phyloP scores from a whole-genome alignment of 352 stramenopile species.

The Blastocystis sp. region DNA sequence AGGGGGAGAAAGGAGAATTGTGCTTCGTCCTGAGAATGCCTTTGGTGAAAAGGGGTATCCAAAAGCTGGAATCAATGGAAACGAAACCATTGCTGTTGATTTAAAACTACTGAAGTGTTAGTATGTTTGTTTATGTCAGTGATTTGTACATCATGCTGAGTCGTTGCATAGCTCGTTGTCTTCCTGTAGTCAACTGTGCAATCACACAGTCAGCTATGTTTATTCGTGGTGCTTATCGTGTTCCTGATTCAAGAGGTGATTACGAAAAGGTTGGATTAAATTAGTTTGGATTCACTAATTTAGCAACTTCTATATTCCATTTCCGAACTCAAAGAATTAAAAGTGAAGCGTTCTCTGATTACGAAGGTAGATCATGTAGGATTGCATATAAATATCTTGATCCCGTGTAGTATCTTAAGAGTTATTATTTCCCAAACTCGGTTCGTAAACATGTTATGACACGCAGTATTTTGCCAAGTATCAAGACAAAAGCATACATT shows the following conservation, averaged over 20 bases:
- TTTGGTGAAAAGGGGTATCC: constrained; percentile 44
- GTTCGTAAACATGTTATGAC: constrained; percentile 55
- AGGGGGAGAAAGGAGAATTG: constrained; percentile 38
- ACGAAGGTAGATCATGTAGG: constrained; percentile 21
- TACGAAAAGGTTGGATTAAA: not conserved
- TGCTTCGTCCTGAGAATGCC: constrained; percentile 56
- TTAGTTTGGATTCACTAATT: not conserved
- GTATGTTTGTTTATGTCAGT: not conserved
- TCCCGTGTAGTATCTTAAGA: constrained; percentile 7
- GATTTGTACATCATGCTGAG: constrained; percentile 30
- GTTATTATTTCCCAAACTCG: constrained; percentile 57
- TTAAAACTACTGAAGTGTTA: constrained; percentile 29
- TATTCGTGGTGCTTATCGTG: constrained; percentile 14
- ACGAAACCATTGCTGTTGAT: not conserved
- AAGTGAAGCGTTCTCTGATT: constrained; percentile 9
- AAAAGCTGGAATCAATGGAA: constrained; percentile 6
- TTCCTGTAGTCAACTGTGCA: not conserved
- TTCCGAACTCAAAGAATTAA: constrained; percentile 2
- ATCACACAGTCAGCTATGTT: not conserved
- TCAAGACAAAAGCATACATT: constrained; percentile 64
- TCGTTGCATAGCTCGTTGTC: not conserved
- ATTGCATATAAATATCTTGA: not conserved
- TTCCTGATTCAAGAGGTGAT: not conserved
- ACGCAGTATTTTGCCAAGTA: constrained; percentile 25
- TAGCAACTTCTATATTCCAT: not conserved